Base-by-base conservation (phyloP, 257 asterid species). In the Nyctanthes arbortristis region DNA sequence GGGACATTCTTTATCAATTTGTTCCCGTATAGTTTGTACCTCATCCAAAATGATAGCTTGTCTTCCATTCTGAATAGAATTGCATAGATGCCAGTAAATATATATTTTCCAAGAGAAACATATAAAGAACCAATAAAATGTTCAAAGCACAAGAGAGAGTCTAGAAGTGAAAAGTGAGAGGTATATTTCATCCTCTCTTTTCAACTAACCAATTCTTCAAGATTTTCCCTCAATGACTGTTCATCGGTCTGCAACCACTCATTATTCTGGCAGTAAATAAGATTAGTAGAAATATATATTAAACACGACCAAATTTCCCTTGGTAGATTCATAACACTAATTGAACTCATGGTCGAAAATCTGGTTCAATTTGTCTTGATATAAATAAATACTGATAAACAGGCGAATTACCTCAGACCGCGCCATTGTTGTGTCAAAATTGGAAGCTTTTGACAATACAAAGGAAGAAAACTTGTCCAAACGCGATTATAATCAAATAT, bases 11-110 rank as follows among this genome's bases (percentile, higher is more conserved):
- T 65, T 56, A 4, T 40, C 63, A 1, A 75, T 73, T 71, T 69
- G 79, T 60, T 73, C 75, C 16, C 80, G 80, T 20, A 83, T 77
- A 68, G 33, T 47, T 72, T 65, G 84, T 57, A 79, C 72, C 75
- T 80, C 74, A 67, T 68, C 78, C 66, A 70, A 22, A 62, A 72
- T 61, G 64, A 75, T 76, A 62, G 55, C 67, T 52, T 70, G 80
- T 61, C 18, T 65, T 59, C 61, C 69, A 25, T 64, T 61, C 77
- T 73, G 74, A 18, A 62, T 12, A 68, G 72, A 24, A 72, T 32
- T 58, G 57, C 16, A 79, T 27, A 54, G 57, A 3, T 30, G 34
- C 43, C 8, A 62, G 9, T 62, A 3, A 34, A 35, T 1, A 32
- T n/a, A n/a, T 11, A 61, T 34, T 49, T 9, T 25, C 61, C 9